phyloP scores from a whole-genome alignment of 805 yeast genomes.

The Wickerhamiella cacticola region DNA sequence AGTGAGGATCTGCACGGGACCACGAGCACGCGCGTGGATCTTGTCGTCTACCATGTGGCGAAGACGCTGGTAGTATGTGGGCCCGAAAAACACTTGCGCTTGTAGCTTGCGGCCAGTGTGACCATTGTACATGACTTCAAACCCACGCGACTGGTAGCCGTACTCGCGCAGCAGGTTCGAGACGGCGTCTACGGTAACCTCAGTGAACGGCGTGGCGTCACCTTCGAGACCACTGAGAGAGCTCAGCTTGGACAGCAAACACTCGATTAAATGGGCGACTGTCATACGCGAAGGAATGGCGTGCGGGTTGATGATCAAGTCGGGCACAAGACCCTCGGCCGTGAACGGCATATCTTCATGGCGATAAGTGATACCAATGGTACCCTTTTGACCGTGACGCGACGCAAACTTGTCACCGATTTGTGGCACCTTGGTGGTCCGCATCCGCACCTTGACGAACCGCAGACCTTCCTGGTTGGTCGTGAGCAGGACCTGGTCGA shows the following conservation, averaged over 20 bases:
- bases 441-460: conserved; percentile 95
- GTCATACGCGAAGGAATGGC: conserved; percentile 99
- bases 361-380: conserved; percentile 96
- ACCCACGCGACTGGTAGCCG: conserved; percentile 96
- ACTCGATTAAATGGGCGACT: conserved; percentile 97
- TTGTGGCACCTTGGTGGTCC: conserved; percentile 97
- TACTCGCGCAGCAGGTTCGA: conserved; percentile 85
- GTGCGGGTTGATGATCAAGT: conserved; percentile 93
- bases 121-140: conserved; percentile 97
- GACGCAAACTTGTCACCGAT: conserved; percentile 99
- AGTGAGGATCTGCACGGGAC: conserved; percentile 94
- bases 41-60: conserved; percentile 99
- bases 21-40: conserved; percentile 98
- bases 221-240: conserved; percentile 94
- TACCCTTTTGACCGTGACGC: conserved; percentile 99
- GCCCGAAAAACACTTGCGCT: conserved; percentile 99
- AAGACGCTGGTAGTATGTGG: conserved; percentile 95
- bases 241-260: conserved; percentile 89
- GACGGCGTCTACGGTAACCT: conserved; percentile 94
- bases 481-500: conserved; percentile 91
- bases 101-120: conserved; percentile 95
- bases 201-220: conserved; percentile 98
- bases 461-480: conserved; percentile 97
- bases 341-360: conserved; percentile 99
- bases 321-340: conserved; percentile 92